phyloP scores from a whole-genome alignment of 2,329 filamentous ascomycete species.

The Zasmidium angulare region DNA sequence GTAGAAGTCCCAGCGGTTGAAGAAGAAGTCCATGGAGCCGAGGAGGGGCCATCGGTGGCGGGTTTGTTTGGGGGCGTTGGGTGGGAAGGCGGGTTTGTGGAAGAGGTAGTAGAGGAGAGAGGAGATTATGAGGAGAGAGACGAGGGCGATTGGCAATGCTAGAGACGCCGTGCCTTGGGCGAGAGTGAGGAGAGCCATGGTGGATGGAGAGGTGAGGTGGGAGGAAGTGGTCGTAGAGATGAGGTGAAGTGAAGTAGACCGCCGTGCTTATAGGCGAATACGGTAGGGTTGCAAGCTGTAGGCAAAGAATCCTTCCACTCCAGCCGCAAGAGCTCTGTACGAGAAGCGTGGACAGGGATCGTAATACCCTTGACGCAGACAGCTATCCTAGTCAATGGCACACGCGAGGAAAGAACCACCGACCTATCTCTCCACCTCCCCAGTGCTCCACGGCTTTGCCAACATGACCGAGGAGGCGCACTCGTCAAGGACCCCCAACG shows the following conservation, averaged over 20 bases:
- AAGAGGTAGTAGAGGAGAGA: slow-evolving; percentile 22
- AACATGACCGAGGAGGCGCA: too few species aligned
- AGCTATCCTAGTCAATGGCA: too few species aligned
- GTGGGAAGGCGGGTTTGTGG: slow-evolving; percentile 23
- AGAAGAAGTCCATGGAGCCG: slow-evolving; percentile 50
- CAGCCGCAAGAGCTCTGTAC: too few species aligned
- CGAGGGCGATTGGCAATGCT: slow-evolving; percentile 11
- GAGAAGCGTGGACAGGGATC: too few species aligned
- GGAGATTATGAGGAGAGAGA: slow-evolving; percentile 14
- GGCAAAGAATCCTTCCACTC: not conserved
- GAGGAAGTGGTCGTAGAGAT: not conserved
- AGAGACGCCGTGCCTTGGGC: not conserved
- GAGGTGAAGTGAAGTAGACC: not conserved
- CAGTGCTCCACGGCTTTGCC: too few species aligned
- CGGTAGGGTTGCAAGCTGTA: not conserved
- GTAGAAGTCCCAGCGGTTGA: slow-evolving; percentile 47
- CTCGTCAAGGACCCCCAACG: too few species aligned
- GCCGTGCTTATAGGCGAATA: not conserved
- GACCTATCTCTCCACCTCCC: too few species aligned
- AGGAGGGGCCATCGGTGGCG: slow-evolving; percentile 41
- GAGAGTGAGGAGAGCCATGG: slow-evolving; percentile 9
- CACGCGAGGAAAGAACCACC: too few species aligned
- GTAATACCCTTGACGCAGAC: too few species aligned
- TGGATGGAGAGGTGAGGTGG: not conserved
- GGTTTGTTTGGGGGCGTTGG: slow-evolving; percentile 25